These are phyloP conservation scores for Cutaneotrichosporon dermatis DNA, from an alignment of 1,284 basidiomycete genomes.

Conservation along the genomic window DNA sequence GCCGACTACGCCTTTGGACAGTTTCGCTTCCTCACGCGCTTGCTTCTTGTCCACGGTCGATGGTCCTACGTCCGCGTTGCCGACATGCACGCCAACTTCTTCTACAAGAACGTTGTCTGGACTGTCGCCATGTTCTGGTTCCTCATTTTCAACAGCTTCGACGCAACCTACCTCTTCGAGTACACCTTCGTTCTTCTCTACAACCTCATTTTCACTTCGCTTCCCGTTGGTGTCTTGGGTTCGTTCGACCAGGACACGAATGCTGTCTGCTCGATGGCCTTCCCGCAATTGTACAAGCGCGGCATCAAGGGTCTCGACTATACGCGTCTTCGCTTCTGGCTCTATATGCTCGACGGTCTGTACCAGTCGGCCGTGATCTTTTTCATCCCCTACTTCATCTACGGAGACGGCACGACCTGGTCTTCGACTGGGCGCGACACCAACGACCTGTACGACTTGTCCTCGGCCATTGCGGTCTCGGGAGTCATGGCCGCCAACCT, in stretches of 20 bases:
- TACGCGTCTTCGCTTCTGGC: slow-evolving; percentile 85
- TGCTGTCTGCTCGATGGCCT: slow-evolving; percentile 80
- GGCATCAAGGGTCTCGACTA: slow-evolving; percentile 91
- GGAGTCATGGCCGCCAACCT: slow-evolving; percentile 83
- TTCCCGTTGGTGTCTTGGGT: slow-evolving; percentile 86
- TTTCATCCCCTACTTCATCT: slow-evolving; percentile 81
- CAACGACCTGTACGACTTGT: slow-evolving; percentile 78
- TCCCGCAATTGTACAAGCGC: slow-evolving; percentile 88
- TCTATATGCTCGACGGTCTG: slow-evolving; percentile 88
- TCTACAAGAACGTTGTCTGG: slow-evolving; percentile 74
- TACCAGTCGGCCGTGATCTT: slow-evolving; percentile 89
- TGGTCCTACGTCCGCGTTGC: slow-evolving; percentile 96
- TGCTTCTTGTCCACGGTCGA: slow-evolving; percentile 88
- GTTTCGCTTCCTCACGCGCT: slow-evolving; percentile 87
- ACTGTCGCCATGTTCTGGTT: slow-evolving; percentile 85
- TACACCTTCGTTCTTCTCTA: slow-evolving; percentile 89
- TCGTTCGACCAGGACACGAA: slow-evolving; percentile 96
- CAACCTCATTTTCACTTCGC: slow-evolving; percentile 88
- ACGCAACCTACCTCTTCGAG: slow-evolving; percentile 91
- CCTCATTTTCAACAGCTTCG: slow-evolving; percentile 78
- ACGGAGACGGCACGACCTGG: slow-evolving; percentile 58
- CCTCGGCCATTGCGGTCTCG: slow-evolving; percentile 82
- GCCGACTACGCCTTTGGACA: slow-evolving; percentile 98
- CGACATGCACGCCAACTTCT: slow-evolving; percentile 97
- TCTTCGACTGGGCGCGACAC: slow-evolving; percentile 72